These are phyloP conservation scores for Cornus florida DNA, from an alignment of 148 eudicot species.

Conservation along the genomic window DNA sequence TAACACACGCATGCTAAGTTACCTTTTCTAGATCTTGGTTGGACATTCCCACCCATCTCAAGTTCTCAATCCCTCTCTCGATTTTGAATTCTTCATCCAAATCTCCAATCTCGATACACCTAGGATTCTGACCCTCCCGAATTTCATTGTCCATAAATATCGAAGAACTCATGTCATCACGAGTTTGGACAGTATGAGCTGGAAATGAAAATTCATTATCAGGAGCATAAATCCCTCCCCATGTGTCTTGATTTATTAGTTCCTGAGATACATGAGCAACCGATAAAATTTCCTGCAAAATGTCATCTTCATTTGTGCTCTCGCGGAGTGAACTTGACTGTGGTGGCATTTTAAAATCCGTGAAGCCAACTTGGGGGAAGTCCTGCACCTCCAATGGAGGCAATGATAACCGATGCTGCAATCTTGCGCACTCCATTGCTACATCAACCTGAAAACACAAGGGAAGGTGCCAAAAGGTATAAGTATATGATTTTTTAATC, in stretches of 20 bases:
- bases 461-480: too few relatives aligned
- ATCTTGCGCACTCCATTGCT: conserved; percentile 85
- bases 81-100: conserved; percentile 30
- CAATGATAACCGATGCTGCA: conserved; percentile 64
- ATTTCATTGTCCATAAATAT: conserved; percentile 26
- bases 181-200: conserved; percentile 16
- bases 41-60: conserved; percentile 72
- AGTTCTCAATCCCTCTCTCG: conserved; percentile 57
- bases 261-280: conserved; percentile 72
- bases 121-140: conserved; percentile 25
- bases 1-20: background rate
- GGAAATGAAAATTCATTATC: conserved; percentile 40
- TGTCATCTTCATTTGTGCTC: conserved; percentile 35
- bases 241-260: conserved; percentile 29
- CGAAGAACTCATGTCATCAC: conserved; percentile 13
- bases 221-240: conserved; percentile 32
- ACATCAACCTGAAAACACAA: conserved; percentile 58
- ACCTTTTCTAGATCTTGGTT: conserved; percentile 56
- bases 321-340: conserved; percentile 27
- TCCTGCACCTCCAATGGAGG: conserved; percentile 86
- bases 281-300: conserved; percentile 61
- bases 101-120: conserved; percentile 36
- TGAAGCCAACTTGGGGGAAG: conserved; percentile 36
- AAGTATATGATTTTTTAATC: too few relatives aligned
- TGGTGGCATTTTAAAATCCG: conserved; percentile 33